Evolutionary conservation across 345 rosid species (phyloP), one percentile per base, ranked within the genome.

Genomic region (Acer saccharum): DNA sequence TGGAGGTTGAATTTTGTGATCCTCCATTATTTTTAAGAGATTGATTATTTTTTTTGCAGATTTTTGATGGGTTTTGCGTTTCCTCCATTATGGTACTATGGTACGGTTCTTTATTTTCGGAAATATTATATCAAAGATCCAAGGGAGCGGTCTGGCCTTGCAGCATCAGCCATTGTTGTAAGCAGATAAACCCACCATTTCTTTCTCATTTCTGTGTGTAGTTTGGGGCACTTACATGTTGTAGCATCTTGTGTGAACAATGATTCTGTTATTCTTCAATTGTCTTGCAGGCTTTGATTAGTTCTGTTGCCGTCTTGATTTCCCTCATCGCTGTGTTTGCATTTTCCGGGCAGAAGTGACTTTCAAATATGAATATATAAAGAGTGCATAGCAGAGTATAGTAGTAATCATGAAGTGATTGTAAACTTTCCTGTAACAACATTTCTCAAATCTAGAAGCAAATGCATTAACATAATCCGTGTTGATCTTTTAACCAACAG

Each of bases 91-190:
- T 84, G 86, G 86, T 84, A 66, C 80, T 75, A 65, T 12, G 82
- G 80, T 1, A 63, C 78, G 1, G 44, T 81, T 75, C 82, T 83
- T 46, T 83, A 74, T 54, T 39, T 80, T 2, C 68, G 46, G 21
- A 80, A 75, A 39, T 61, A 77, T 63, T 55, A 77, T 52, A 77
- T 66, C 61, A 80, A 72, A 46, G 82, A 80, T n/a, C 80, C 83
- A 4, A 80, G 83, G 44, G 86, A 83, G 43, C 50, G 84, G 41
- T 55, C 81, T 17, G 81, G 86, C n/a, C 84, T 81, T 5, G 86
- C 86, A 14, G 86, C 86, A 67, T 84, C 86, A 17, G 82, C 86
- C 27, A 84, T 81, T 66, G 84, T 76, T 21, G 84, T 84, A 75
- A 77, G 80, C 62, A 70, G 35, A 68, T 29, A 9, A 43, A 43